These are phyloP conservation scores for Cladophialophora bantiana DNA, from an alignment of 2,329 filamentous ascomycete species.

Conservation along the genomic window DNA sequence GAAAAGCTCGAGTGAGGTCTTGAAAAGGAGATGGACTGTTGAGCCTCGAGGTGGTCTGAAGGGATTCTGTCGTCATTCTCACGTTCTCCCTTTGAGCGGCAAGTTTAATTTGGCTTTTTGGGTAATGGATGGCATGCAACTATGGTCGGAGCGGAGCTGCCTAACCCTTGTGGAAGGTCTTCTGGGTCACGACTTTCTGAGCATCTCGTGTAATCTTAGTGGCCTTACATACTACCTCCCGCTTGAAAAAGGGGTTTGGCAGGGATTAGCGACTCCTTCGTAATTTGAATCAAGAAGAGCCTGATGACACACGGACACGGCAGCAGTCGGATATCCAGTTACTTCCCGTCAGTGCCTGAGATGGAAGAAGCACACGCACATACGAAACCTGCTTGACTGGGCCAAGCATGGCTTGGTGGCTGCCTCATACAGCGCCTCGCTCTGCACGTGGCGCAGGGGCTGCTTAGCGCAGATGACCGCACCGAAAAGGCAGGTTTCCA, in stretches of 20 bases:
- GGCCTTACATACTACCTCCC: neutral
- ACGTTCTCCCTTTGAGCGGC: neutral
- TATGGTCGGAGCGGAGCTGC: neutral
- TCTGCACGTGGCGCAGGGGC: neutral
- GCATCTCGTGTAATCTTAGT: slow-evolving; percentile 21
- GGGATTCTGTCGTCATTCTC: neutral
- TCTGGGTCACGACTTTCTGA: neutral
- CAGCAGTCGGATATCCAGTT: too few relatives aligned
- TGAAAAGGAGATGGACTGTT: neutral
- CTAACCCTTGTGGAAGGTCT: neutral
- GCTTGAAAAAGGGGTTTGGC: neutral
- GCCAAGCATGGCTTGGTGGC: neutral
- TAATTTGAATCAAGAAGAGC: slow-evolving; percentile 6
- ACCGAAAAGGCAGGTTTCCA: neutral
- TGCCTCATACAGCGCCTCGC: neutral
- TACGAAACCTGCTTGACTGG: neutral
- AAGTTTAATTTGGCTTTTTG: neutral
- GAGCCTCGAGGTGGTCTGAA: too few relatives aligned
- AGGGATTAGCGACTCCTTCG: slow-evolving; percentile 4
- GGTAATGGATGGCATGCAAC: neutral
- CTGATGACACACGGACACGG: too few relatives aligned
- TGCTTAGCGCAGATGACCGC: neutral
- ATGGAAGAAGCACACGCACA: neutral
- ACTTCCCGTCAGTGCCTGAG: too few relatives aligned
- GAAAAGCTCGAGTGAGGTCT: neutral